Evolutionary conservation across 371 early-diverging fungal genomes (phyloP), one percentile per base, ranked within the genome.

Genomic region (Lichtheimia ornata): DNA sequence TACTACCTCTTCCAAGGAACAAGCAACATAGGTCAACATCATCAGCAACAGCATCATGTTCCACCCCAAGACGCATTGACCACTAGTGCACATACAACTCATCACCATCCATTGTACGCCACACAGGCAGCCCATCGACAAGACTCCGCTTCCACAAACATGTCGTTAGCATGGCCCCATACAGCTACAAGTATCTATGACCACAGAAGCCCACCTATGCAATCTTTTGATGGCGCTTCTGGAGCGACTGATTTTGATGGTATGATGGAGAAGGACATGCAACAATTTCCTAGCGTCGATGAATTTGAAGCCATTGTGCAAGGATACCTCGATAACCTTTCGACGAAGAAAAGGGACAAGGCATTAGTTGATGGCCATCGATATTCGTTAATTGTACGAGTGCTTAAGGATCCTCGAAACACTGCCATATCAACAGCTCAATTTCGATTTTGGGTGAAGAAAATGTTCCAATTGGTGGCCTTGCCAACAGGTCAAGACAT

Each of bases 371-470:
- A 83, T 53, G 76, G 81, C 50, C 64, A 67, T 28, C 82, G 84
- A 15, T 86, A 86, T 61, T 71, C 70, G 22, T 65, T 84, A 63
- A 83, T 86, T 30, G 68, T 82, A 12, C 76, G 81, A 69, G 84
- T 84, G 0, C 63, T 86, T 0, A 76, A 81, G 30, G 83, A 84
- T 54, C 86, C 84, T 18, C 68, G 82, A 27, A 86, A 86, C 51
- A 86, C 86, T 1, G 77, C 83, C 13, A 69, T 83, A 4, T 84
- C 84, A 2, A 86, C 86, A 2, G 86, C 86, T 2, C 86, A 86
- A 61, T 86, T 86, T 59, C 72, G 84, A 24, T 86, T 86, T 56
- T 86, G 86, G 84, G 86, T 82, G 20, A 86, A 86, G 55, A 86
- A 84, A 58, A 86, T 86, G 86, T 86, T 86, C 61, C 79, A 78